phyloP scores from a whole-genome alignment of 148 eudicot genomes.

The Vaccinium macrocarpon region DNA sequence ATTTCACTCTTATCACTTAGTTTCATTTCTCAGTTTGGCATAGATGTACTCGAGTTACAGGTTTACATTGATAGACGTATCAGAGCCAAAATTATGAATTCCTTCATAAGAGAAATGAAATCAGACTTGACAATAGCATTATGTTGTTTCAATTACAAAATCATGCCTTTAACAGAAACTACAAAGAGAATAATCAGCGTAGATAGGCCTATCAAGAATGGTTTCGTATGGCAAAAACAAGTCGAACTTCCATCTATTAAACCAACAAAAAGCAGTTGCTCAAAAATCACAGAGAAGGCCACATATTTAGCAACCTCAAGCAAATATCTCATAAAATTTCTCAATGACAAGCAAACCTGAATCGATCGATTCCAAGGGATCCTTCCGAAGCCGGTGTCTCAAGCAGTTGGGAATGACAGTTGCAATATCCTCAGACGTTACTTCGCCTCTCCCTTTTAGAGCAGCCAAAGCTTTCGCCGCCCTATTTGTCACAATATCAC shows the following conservation, averaged over 20 bases:
- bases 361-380: slow-evolving; percentile 92
- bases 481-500: slow-evolving; percentile 90
- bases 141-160: background rate
- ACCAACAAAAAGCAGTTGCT: background rate
- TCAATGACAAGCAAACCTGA: slow-evolving; percentile 90
- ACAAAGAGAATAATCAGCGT: background rate
- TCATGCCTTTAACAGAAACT: background rate
- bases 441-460: slow-evolving; percentile 77
- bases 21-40: too few relatives aligned
- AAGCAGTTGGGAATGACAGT: slow-evolving; percentile 92
- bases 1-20: too few relatives aligned
- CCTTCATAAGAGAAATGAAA: background rate
- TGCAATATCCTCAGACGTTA: slow-evolving; percentile 82
- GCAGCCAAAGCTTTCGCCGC: slow-evolving; percentile 96
- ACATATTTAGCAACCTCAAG: slow-evolving; percentile 31
- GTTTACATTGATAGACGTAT: background rate
- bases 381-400: slow-evolving; percentile 90
- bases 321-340: slow-evolving; percentile 86
- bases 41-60: background rate
- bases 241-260: background rate
- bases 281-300: slow-evolving; percentile 19
- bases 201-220: background rate
- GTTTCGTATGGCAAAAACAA: background rate
- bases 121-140: background rate
- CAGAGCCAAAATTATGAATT: background rate